These are phyloP conservation scores for Spatholobus suberectus DNA, from an alignment of 306 rosid genomes.

Conservation along the genomic window DNA sequence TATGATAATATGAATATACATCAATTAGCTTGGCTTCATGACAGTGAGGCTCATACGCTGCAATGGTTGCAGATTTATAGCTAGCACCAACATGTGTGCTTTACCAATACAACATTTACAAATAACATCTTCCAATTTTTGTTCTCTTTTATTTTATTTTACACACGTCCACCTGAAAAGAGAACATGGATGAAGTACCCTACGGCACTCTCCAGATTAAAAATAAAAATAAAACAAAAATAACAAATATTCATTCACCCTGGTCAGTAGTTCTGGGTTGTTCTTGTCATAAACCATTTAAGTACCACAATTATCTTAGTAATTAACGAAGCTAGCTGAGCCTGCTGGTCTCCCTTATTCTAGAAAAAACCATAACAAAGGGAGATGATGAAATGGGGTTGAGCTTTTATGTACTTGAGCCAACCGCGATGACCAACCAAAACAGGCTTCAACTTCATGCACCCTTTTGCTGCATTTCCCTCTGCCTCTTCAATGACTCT, in stretches of 20 bases:
- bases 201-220: slow-evolving; percentile 26
- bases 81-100: slow-evolving; percentile 27
- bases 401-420: slow-evolving; percentile 30
- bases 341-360: slow-evolving; percentile 43
- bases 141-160: slow-evolving; percentile 35
- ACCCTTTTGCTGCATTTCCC: slow-evolving; percentile 57
- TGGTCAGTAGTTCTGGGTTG: slow-evolving; percentile 34
- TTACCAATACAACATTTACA: slow-evolving; percentile 31
- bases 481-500: slow-evolving; percentile 68
- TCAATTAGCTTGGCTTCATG: slow-evolving; percentile 22
- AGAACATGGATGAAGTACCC: slow-evolving; percentile 18
- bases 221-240: neutral
- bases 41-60: neutral
- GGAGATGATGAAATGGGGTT: slow-evolving; percentile 31
- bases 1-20: slow-evolving; percentile 29
- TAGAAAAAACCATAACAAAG: slow-evolving; percentile 30
- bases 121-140: neutral
- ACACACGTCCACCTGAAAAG: slow-evolving; percentile 29
- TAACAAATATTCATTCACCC: slow-evolving; percentile 45
- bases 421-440: slow-evolving; percentile 10
- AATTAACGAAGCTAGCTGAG: neutral
- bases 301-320: slow-evolving; percentile 34
- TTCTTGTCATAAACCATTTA: slow-evolving; percentile 24
- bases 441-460: slow-evolving; percentile 24
- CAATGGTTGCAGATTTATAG: slow-evolving; percentile 39